Base-by-base conservation (phyloP, 768 basidiomycete species). In the Lentinula lateritia region DNA sequence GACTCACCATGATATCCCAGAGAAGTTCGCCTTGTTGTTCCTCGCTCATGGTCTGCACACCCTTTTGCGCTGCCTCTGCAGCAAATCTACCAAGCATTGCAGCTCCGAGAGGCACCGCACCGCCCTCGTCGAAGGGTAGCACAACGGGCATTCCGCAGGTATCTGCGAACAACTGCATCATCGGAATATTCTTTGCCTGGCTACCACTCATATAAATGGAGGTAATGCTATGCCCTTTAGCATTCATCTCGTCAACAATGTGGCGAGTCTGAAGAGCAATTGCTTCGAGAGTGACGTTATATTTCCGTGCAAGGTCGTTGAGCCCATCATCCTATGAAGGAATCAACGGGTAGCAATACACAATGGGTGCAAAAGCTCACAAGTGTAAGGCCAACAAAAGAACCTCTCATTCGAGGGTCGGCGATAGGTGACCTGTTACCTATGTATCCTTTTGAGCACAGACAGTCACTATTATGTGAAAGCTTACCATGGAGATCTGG, bases 401-500 rank as follows among this genome's bases (percentile, higher is more conserved):
- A 90, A 18, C 97, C 97, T 41, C 90, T 82, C 96, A 98, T 97
- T 58, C 83, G 86, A n/a, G 92, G 82, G 71, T 99, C 97, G 2
- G 96, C 96, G 50, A 98, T 86, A 1, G 97, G 97, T 0, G 95
- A 98, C 63, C 97, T 83, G 73, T 99, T 99, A 42, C 96, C 95
- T 95, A 73, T 23, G 50, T 18, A 52, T 5, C 23, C 42, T 18
- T 12, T 28, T 45, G 41, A 55, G 23, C 43, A 35, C 7, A 7
- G 9, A 48, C 6, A 18, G 4, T n/a, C 3, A 18, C 15, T 12
- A 56, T 9, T 13, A 20, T n/a, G 6, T 39, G 28, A 46, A 38
- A 43, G 50, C 73, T 42, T 67, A 90, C 94, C 95, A 72, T 95
- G 93, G 63, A 97, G 82, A 71, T 99, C 96, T 0, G 96, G 96